Percentiles rank a stretch among this genome's conserved stretches.
phyloP scores from a whole-genome alignment of 352 stramenopile species.

The Hyaloperonospora arabidopsidis region DNA sequence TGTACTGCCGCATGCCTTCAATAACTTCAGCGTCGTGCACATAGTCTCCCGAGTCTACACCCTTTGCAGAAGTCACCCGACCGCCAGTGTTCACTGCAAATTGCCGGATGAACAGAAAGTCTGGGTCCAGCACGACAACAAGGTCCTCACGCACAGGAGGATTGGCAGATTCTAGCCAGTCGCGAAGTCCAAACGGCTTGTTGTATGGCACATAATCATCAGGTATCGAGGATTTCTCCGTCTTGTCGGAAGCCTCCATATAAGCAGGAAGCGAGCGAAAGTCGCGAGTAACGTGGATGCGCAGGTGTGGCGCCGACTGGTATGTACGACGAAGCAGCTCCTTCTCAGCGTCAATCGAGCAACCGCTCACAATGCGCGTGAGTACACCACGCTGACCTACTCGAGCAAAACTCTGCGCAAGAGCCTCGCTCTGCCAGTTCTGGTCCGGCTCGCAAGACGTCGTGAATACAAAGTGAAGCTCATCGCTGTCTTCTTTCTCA shows the following conservation, averaged over 20 bases:
- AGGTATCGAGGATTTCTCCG: constrained; percentile 19
- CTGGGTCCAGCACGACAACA: constrained; percentile 58
- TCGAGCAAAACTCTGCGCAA: constrained; percentile 54
- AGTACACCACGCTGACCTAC: constrained; percentile 51
- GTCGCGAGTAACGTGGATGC: constrained; percentile 51
- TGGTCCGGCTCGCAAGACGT: constrained; percentile 54
- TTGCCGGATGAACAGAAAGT: constrained; percentile 66
- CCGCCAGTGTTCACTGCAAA: constrained; percentile 55
- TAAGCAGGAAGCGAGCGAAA: constrained; percentile 33
- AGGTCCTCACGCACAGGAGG: constrained; percentile 42
- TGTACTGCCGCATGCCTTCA: constrained; percentile 70
- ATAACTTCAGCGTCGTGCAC: constrained; percentile 52
- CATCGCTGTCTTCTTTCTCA: constrained; percentile 40
- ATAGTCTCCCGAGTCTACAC: constrained; percentile 56
- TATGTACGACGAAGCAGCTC: constrained; percentile 30
- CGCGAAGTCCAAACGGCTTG: constrained; percentile 60
- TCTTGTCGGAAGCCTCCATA: constrained; percentile 18
- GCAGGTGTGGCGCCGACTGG: constrained; percentile 34
- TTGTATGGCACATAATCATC: constrained; percentile 57
- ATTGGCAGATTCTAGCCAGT: constrained; percentile 65
- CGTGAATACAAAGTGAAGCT: constrained; percentile 73
- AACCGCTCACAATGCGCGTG: constrained; percentile 67
- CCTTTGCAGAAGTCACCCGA: constrained; percentile 43
- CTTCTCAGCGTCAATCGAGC: constrained; percentile 35
- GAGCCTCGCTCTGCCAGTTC: constrained; percentile 68